Percentiles rank a stretch among this genome's conserved stretches.
Conservation (phyloP, 805 yeast species). For the Wickerhamia fluorescens region DNA sequence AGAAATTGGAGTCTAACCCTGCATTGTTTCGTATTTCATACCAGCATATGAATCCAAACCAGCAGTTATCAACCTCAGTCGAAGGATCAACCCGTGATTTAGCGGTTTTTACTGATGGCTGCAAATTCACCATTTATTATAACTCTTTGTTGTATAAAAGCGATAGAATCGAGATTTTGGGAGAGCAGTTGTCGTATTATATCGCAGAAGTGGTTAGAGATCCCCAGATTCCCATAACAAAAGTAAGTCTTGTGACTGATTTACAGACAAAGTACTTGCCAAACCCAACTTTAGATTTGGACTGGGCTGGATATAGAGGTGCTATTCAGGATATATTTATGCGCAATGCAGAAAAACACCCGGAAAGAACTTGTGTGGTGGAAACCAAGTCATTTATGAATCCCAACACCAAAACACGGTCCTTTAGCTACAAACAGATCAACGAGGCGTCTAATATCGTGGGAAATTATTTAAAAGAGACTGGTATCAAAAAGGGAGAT, state of each 20-base stretch:
- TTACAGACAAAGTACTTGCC: conserved; percentile 62
- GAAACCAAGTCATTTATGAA: conserved; percentile 75
- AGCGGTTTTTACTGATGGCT: conserved; percentile 39
- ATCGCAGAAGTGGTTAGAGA: conserved; percentile 25
- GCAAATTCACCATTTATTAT: conserved; percentile 46
- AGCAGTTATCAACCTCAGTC: conserved; percentile 40
- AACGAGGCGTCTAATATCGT: conserved; percentile 89
- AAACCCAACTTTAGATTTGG: conserved; percentile 79
- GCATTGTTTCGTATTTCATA: conserved; percentile 56
- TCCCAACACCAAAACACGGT: conserved; percentile 49
- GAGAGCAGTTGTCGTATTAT: conserved; percentile 66
- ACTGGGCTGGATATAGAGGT: conserved; percentile 89
- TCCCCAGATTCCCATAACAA: conserved; percentile 43
- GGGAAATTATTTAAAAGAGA: conserved; percentile 75
- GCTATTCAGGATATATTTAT: conserved; percentile 95
- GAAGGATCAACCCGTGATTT: conserved; percentile 58
- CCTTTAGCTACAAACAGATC: conserved; percentile 80
- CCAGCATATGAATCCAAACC: conserved; percentile 36
- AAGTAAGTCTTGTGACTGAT: conserved; percentile 61
- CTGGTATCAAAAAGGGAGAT: conserved; percentile 86
- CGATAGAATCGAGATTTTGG: conserved; percentile 60
- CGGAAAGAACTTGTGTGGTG: conserved; percentile 84
- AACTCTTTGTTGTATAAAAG: conserved; percentile 69
- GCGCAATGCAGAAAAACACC: conserved; percentile 75
- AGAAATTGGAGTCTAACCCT: conserved; percentile 51